These are phyloP conservation scores for Leccinum uliginosum DNA, from an alignment of 768 basidiomycete genomes.

Conservation along the genomic window DNA sequence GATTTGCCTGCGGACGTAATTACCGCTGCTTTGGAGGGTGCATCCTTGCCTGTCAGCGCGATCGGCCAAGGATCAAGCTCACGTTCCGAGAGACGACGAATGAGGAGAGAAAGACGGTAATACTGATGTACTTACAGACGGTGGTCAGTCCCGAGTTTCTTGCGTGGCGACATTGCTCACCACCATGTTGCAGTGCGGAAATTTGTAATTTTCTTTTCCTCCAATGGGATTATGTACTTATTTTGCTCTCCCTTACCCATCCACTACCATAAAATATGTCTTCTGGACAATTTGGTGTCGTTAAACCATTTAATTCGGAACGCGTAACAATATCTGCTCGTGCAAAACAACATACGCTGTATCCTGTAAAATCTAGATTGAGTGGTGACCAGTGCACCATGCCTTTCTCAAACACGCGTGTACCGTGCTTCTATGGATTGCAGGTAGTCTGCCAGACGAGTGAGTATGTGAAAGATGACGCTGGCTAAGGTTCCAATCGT, in stretches of 20 bases:
- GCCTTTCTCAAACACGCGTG: background rate
- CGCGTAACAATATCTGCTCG: conserved; percentile 16
- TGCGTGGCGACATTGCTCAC: conserved; percentile 1
- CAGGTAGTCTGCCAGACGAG: background rate
- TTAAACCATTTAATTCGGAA: conserved; percentile 26
- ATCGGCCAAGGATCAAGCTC: conserved; percentile 47
- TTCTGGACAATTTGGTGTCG: conserved; percentile 19
- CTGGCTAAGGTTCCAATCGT: conserved; percentile 74
- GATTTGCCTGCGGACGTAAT: conserved; percentile 93
- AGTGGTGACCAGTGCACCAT: conserved; percentile 6
- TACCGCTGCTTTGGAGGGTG: conserved; percentile 80
- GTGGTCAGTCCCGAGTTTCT: conserved; percentile 12
- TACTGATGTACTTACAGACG: conserved; percentile 2
- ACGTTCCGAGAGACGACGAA: conserved; percentile 55
- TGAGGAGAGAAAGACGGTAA: conserved; percentile 45
- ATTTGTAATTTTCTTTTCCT: conserved; percentile 17
- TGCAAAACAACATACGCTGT: conserved; percentile 9
- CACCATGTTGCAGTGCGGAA: conserved; percentile 11
- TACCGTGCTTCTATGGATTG: background rate
- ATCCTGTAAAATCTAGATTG: conserved; percentile 18
- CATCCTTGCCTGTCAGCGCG: conserved; percentile 53
- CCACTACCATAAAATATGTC: conserved; percentile 16
- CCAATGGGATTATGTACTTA: conserved; percentile 14
- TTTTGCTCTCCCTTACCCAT: conserved; percentile 24
- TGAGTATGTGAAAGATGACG: background rate